Percentiles rank a stretch among this genome's conserved stretches.
phyloP scores from a whole-genome alignment of 192 early-diverging fungal genomes.

The Piromyces sp. region DNA sequence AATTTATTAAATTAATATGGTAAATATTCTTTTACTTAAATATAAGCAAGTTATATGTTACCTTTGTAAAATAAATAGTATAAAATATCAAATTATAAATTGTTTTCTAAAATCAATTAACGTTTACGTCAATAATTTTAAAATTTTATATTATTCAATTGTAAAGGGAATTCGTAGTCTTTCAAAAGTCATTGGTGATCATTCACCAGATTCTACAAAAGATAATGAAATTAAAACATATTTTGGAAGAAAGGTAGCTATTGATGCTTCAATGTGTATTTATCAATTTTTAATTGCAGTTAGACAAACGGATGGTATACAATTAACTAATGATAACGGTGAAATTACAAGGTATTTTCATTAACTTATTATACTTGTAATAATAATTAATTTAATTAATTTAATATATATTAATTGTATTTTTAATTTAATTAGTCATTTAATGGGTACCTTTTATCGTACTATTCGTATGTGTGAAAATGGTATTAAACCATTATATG shows the following conservation, averaged over 20 bases:
- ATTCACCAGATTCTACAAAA: slow-evolving; percentile 68
- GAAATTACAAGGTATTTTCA: slow-evolving; percentile 64
- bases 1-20: no score
- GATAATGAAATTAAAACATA: slow-evolving; percentile 70
- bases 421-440: slow-evolving; percentile 38
- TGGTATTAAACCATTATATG: slow-evolving; percentile 89
- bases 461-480: slow-evolving; percentile 92
- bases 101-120: no score
- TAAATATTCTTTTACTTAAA: no score
- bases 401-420: no score
- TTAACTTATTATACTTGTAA: no score
- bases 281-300: slow-evolving; percentile 99
- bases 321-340: slow-evolving; percentile 72
- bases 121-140: no score
- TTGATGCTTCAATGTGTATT: slow-evolving; percentile 93
- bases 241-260: slow-evolving; percentile 87
- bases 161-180: slow-evolving; percentile 63
- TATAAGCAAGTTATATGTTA: no score
- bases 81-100: no score
- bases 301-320: slow-evolving; percentile 67
- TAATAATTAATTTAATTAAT: no score
- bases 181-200: slow-evolving; percentile 78
- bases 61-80: no score
- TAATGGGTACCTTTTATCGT: slow-evolving; percentile 92
- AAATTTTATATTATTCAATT: no score